Base-by-base conservation (phyloP, 202 grass and related monocot genomes). In the Dendrocalamus latiflorus region DNA sequence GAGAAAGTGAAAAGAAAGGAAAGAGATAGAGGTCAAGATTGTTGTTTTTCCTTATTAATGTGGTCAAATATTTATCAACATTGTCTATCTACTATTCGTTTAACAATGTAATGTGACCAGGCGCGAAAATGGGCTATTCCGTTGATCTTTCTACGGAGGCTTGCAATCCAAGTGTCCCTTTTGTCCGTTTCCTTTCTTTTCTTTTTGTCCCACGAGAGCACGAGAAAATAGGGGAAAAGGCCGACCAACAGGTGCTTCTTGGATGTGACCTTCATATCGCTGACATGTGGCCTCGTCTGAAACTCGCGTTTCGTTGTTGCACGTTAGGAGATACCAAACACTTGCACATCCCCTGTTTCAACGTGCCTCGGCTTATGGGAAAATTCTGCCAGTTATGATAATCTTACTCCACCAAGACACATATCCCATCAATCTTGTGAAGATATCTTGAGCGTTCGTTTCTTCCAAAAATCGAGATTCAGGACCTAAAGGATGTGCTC, bases 141-240 rank as follows among this genome's bases (percentile, higher is more conserved):
- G 30, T 74, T 42, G 4, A 54, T 61, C 71, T 54, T 43, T 59
- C 16, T 8, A 37, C 68, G 69, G 55, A 76, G 75, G 86, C 76
- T 47, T 3, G 36, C 65, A 65, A 53, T 26, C 54, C 71, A 34
- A 38, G 15, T 12, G 77, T 18, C 9, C 68, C 33, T 65, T 28
- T 45, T 4, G 82, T 85, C 65, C 42, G 4, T 89, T 85, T 85
- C 71, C 17, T 56, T 0, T 63, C 15, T 25, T 33, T 30, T 77
- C 82, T 50, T 50, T 20, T 36, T 61, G 37, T 43, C 66, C 48
- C 61, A 38, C 70, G 47, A 22, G 55, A 42, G 18, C 44, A 26
- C 60, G 44, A 68, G 62, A 68, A 78, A 78, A 63, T 33, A 6
- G 70, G 21, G 55, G 20, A 15, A 78, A 6, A 49, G 45, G 13